Evolutionary conservation across 2,329 filamentous ascomycete species (phyloP), one percentile per base, ranked within the genome.

Genomic region (Penicillium griseofulvum): DNA sequence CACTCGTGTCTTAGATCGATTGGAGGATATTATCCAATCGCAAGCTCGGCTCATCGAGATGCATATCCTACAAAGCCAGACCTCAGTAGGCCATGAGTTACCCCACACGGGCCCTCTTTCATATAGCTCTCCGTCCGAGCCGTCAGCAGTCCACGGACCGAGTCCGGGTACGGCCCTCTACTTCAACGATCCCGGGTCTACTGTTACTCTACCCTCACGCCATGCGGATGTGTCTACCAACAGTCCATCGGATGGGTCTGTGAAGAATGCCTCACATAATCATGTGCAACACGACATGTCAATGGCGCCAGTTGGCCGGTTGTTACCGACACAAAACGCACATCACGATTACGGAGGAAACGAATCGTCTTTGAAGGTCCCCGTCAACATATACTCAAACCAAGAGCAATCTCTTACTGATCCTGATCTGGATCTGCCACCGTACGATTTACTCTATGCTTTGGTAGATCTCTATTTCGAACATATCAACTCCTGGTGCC

Each of bases 401-500:
- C 57, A 80, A 73, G 70, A 73, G 72, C 43, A 79, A 77, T 60
- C 75, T 72, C 56, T 79, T 70, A 19, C 69, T 16, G 68, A 75
- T 54, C 76, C 82, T 3, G 86, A 89, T 63, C 81, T 86, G 48
- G 87, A 89, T 54, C 80, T 91, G 28, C 88, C 88, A 1, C 88
- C 88, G 1, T 90, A 90, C 63, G 87, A 90, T 66, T 75, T 91
- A 6, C 75, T 91, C 0, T 91, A 90, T 65, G 81, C 85, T 2
- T 74, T 91, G 11, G 87, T 88, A 7, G 88, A 91, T 63, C 78
- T 91, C 0, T 91, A 90, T 68, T 91, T 91, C 66, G 89, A 90
- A 59, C 86, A 91, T 65, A 84, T 91, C 69, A 90, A 91, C 66
- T 88, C 87, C 0, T 91, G 88, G 87, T 96, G 91, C 69, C 91